These are phyloP conservation scores for Phaeosphaeriaceae sp. DNA, from an alignment of 2,329 filamentous ascomycete species.

Conservation along the genomic window DNA sequence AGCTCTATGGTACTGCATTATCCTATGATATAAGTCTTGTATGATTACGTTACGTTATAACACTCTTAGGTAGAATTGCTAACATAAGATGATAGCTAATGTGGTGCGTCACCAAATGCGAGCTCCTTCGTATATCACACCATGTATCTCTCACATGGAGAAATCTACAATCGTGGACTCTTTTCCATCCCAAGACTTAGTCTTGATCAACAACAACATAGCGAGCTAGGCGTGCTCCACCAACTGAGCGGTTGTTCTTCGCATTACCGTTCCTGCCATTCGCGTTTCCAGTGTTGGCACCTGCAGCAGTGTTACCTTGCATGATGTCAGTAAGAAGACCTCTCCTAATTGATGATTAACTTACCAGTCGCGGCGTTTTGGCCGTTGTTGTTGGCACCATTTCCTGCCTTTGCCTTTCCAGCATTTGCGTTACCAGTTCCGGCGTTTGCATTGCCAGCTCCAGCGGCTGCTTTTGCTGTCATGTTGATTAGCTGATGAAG, in stretches of 20 bases:
- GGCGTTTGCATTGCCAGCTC: not conserved
- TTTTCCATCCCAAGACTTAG: not conserved
- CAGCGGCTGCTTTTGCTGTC: constrained; percentile 1
- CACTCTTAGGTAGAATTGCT: no score
- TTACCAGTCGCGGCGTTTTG: not conserved
- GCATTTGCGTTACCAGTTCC: not conserved
- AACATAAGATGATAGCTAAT: no score
- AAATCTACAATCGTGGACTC: not conserved
- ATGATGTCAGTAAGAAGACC: not conserved
- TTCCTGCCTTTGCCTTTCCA: not conserved
- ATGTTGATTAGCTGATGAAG: not conserved
- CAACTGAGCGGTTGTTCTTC: constrained; percentile 4
- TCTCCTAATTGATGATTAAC: not conserved
- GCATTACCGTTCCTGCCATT: not conserved
- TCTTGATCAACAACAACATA: constrained; percentile 3
- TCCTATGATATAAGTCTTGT: no score
- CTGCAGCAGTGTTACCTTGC: not conserved
- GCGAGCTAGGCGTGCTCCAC: constrained; percentile 7
- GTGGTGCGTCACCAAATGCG: no score
- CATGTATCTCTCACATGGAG: no score
- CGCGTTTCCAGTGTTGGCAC: not conserved
- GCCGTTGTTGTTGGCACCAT: not conserved
- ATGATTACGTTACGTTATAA: no score
- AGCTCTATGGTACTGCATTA: no score
- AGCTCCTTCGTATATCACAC: no score